phyloP scores from a whole-genome alignment of 805 yeast genomes.

The Candida glaebosa region DNA sequence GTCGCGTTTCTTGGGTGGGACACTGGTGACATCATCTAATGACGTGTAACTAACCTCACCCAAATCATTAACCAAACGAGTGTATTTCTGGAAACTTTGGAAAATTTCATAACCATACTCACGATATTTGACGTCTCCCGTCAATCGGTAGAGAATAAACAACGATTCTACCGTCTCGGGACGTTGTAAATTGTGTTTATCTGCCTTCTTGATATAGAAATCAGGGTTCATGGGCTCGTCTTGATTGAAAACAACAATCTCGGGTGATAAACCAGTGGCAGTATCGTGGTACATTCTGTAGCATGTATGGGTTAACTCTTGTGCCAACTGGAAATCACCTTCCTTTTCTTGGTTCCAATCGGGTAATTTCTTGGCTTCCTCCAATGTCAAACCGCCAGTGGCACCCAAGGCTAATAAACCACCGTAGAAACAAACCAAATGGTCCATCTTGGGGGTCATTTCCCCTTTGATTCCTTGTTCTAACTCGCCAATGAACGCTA shows the following conservation, averaged over 20 bases:
- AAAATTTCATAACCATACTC: slow-evolving; percentile 90
- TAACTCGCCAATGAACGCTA: slow-evolving; percentile 74
- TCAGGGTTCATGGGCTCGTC: slow-evolving; percentile 46
- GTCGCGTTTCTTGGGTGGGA: slow-evolving; percentile 56
- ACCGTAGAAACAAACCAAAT: slow-evolving; percentile 86
- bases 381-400: slow-evolving; percentile 63
- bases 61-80: slow-evolving; percentile 42
- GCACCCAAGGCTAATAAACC: slow-evolving; percentile 89
- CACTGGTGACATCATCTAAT: slow-evolving; percentile 58
- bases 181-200: slow-evolving; percentile 82
- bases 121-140: slow-evolving; percentile 77
- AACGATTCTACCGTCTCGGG: slow-evolving; percentile 93
- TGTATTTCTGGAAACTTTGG: slow-evolving; percentile 59
- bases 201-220: slow-evolving; percentile 65
- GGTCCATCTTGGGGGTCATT: slow-evolving; percentile 80
- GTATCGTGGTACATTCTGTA: slow-evolving; percentile 76
- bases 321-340: slow-evolving; percentile 64
- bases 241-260: slow-evolving; percentile 78
- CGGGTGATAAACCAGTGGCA: slow-evolving; percentile 81
- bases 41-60: slow-evolving; percentile 56
- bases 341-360: slow-evolving; percentile 59
- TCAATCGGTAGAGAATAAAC: slow-evolving; percentile 73
- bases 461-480: slow-evolving; percentile 62
- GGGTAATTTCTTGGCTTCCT: slow-evolving; percentile 50
- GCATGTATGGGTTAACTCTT: slow-evolving; percentile 76